phyloP scores from a whole-genome alignment of 768 basidiomycete genomes.

The Tulasnella sp. region DNA sequence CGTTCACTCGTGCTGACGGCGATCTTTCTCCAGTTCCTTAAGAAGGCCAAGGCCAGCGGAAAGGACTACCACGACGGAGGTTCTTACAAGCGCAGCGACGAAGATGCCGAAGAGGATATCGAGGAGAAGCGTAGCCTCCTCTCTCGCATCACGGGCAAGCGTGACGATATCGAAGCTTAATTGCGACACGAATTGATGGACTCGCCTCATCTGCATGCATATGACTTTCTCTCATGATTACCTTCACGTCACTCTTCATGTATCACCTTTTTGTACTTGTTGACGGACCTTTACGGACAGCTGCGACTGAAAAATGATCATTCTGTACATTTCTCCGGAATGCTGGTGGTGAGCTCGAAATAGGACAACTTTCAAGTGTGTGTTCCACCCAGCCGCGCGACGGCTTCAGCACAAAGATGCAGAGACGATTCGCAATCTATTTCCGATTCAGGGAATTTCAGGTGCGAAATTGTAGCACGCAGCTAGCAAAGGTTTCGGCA shows the following conservation, averaged over 20 bases:
- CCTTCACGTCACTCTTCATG: not conserved
- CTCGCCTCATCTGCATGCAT: not conserved
- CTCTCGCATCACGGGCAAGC: conserved; percentile 1
- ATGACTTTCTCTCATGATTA: not conserved
- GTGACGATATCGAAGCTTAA: not conserved
- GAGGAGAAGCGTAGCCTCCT: not conserved
- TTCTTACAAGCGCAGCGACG: not conserved
- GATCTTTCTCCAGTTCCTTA: not conserved
- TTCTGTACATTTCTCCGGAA: not conserved
- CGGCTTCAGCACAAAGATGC: conserved; percentile 58
- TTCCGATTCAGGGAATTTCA: not conserved
- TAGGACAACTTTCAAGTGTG: too few relatives aligned
- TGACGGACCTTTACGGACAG: conserved; percentile 5
- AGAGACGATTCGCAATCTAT: not conserved
- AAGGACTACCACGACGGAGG: not conserved
- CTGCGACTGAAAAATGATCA: not conserved
- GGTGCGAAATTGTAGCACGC: conserved; percentile 56
- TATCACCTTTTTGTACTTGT: too few relatives aligned
- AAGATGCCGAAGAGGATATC: too few relatives aligned
- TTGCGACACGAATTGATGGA: too few relatives aligned
- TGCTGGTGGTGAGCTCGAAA: not conserved
- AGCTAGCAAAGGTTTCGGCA: conserved; percentile 76
- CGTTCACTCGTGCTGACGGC: not conserved
- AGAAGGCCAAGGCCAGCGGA: not conserved
- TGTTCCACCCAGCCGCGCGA: too few relatives aligned